phyloP scores from a whole-genome alignment of 2,329 filamentous ascomycete genomes.

The Alternaria brassicae region DNA sequence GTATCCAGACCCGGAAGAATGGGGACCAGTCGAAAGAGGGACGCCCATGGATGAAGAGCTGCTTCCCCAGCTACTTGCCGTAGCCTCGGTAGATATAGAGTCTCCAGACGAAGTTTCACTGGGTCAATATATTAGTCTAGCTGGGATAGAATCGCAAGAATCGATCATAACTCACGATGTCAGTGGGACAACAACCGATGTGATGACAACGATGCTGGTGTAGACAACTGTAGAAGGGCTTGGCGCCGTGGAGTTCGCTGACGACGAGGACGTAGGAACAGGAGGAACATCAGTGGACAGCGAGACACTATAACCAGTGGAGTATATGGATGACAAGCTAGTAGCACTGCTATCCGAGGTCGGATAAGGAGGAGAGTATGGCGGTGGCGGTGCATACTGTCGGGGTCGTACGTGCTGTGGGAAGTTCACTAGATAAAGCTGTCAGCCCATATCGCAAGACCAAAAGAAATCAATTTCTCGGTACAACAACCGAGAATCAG shows the following conservation, averaged over 20 bases:
- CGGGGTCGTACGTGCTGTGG: conserved; percentile 26
- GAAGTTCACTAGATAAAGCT: conserved; percentile 17
- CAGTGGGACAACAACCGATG: conserved; percentile 9
- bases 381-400: conserved; percentile 28
- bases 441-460: neutral
- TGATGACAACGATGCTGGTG: conserved; percentile 15
- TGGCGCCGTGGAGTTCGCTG: neutral
- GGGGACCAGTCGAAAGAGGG: conserved; percentile 15
- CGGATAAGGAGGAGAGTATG: conserved; percentile 18
- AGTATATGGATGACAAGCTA: conserved; percentile 6
- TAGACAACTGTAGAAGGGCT: conserved; percentile 6
- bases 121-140: conserved; percentile 9
- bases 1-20: conserved; percentile 15
- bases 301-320: conserved; percentile 10
- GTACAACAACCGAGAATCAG: neutral
- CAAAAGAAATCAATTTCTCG: neutral
- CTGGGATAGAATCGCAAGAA: neutral
- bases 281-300: conserved; percentile 10
- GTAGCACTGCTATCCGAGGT: conserved; percentile 11
- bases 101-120: conserved; percentile 4
- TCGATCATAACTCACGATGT: conserved; percentile 17
- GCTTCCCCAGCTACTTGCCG: conserved; percentile 26
- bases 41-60: conserved; percentile 13
- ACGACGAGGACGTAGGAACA: conserved; percentile 4
- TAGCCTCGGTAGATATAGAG: conserved; percentile 28